Base-by-base conservation (phyloP, 805 yeast species). In the Kuraishia piskuri region DNA sequence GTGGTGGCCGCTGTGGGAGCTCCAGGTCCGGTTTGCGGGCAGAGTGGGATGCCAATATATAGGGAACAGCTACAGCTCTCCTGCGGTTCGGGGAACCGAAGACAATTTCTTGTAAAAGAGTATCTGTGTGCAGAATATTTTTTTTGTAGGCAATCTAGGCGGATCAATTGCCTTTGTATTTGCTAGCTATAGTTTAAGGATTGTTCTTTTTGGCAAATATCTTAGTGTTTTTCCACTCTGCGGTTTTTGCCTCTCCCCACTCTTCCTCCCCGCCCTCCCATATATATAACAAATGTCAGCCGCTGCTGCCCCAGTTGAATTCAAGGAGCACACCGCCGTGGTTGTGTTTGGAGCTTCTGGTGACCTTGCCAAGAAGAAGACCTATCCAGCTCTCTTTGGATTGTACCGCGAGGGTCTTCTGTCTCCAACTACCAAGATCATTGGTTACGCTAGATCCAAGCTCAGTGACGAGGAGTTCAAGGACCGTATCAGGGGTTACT, bases 301-400 rank as follows among this genome's bases (percentile, higher is more conserved):
- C n/a, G n/a, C 24, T 45, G n/a, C 50, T 5, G 46, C 26, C 22
- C 52, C 52, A 22, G 59, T 63, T 51, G 62, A 76, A 55, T 87
- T 86, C 68, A 83, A 79, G 55, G 80, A 85, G 58, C 73, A 86
- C 70, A 83, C 88, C 8, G 75, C 82, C 47, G 77, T 91, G 62
- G 88, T 85, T 24, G 96, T 91, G 26, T 87, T 90, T 62, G 97
- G 97, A 52, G 97, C 97, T 48, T 88, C 96, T 22, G 97, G 97
- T 52, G 97, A 91, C 68, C 76, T 91, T 59, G 96, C 97, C 53
- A 90, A 89, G 74, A 91, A 91, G 83, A 91, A 91, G 74, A 91
- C 97, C 2, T 90, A 88, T 71, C 95, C 95, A 9, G 92, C 94
- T 3, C 70, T 88, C 21, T 87, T 86, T 62, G 95, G 94, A 10